Conservation (phyloP, 352 stramenopile species). For the Pilasporangium apinafurcum region DNA sequence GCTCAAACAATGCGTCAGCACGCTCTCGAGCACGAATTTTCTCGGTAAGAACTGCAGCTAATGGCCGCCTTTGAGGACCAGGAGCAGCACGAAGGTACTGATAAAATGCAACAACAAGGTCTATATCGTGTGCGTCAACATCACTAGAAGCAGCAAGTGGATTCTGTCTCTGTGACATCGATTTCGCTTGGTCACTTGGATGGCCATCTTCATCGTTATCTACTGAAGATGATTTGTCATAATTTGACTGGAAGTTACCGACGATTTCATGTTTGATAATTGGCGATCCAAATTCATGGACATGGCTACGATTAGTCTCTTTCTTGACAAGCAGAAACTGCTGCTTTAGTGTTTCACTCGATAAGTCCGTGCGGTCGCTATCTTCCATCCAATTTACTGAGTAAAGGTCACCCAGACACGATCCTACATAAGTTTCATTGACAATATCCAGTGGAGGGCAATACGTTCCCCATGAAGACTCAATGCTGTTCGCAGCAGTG, state of each 20-base stretch:
- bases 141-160: conserved; percentile 4
- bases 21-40: conserved; percentile 38
- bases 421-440: conserved; percentile 58
- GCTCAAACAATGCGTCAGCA: conserved; percentile 50
- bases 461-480: conserved; percentile 88
- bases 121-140: conserved; percentile 63
- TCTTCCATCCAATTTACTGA: conserved; percentile 92
- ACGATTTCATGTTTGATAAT: conserved; percentile 68
- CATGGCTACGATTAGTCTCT: conserved; percentile 79
- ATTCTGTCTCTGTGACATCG: neutral
- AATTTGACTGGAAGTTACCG: conserved; percentile 79
- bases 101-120: conserved; percentile 75
- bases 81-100: conserved; percentile 52
- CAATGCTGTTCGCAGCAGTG: conserved; percentile 82
- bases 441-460: conserved; percentile 78
- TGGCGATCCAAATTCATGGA: conserved; percentile 60
- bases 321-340: conserved; percentile 74
- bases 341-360: conserved; percentile 64
- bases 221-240: no score
- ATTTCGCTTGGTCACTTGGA: conserved; percentile 1
- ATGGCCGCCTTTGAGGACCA: conserved; percentile 18
- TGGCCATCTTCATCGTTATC: conserved; percentile 11
- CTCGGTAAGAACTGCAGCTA: conserved; percentile 36
- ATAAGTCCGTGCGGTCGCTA: conserved; percentile 77
- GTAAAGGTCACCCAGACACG: conserved; percentile 86